Evolutionary conservation across 2,329 filamentous ascomycete genomes (phyloP).

Genomic region (Talaromyces sp.): DNA sequence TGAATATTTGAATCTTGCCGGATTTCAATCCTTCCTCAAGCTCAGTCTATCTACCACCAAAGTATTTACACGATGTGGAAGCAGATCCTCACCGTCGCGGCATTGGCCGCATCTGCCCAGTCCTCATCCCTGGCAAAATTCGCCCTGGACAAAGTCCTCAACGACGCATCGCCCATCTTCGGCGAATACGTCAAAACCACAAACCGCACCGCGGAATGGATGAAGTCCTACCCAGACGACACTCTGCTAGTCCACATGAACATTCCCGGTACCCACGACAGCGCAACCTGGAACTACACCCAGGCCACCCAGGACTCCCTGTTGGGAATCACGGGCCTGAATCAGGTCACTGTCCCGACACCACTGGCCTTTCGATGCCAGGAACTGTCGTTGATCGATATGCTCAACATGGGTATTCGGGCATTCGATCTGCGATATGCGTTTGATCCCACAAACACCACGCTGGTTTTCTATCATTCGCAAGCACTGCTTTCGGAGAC

Average conservation of each 20-base stretch:
- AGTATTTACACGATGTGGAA: background rate
- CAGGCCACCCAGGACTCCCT: conserved; percentile 42
- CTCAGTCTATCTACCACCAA: too few relatives aligned
- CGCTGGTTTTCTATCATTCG: conserved; percentile 51
- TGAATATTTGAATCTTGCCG: background rate
- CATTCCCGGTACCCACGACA: conserved; percentile 52
- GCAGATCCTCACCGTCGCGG: background rate
- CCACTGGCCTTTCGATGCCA: conserved; percentile 46
- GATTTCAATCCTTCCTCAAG: too few relatives aligned
- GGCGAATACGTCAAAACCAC: conserved; percentile 32
- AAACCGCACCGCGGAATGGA: conserved; percentile 42
- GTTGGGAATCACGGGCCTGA: conserved; percentile 40
- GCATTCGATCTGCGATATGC: conserved; percentile 53
- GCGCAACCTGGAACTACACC: conserved; percentile 53
- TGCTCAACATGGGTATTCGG: conserved; percentile 48
- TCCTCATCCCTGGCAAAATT: conserved; percentile 25
- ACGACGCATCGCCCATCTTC: conserved; percentile 45
- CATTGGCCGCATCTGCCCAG: background rate
- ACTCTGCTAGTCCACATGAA: conserved; percentile 48
- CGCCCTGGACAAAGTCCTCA: conserved; percentile 44
- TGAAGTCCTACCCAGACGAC: conserved; percentile 44
- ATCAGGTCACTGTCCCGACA: conserved; percentile 28
- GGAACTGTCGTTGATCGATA: conserved; percentile 34
- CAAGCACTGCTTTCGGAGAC: conserved; percentile 45
- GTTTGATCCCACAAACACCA: conserved; percentile 45